These are phyloP conservation scores for Luzula sylvatica DNA, from an alignment of 176 grass and related monocot genomes.

Conservation along the genomic window DNA sequence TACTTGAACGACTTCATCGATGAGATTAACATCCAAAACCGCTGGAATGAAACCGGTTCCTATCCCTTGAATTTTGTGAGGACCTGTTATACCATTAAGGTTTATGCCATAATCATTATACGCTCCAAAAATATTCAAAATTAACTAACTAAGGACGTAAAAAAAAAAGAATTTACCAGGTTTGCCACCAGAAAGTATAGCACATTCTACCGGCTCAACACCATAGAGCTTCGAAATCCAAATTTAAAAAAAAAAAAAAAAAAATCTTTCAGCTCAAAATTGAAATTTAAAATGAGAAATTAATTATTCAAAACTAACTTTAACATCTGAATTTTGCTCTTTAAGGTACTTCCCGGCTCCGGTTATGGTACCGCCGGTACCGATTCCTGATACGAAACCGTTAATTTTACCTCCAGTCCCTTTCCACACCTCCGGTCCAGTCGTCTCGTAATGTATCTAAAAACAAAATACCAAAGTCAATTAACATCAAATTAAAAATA, in stretches of 20 bases:
- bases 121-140: not conserved
- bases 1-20: slow-evolving; percentile 69
- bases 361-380: slow-evolving; percentile 82
- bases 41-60: slow-evolving; percentile 87
- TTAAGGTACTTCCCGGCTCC: slow-evolving; percentile 50
- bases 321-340: slow-evolving; percentile 58
- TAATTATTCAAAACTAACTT: slow-evolving; percentile 31
- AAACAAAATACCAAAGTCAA: slow-evolving; percentile 12
- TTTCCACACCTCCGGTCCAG: slow-evolving; percentile 91
- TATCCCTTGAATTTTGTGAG: too few relatives aligned
- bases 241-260: too few relatives aligned
- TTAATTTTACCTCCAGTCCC: slow-evolving; percentile 60
- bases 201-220: slow-evolving; percentile 77
- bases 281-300: slow-evolving; percentile 20
- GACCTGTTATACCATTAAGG: slow-evolving; percentile 32
- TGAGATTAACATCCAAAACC: slow-evolving; percentile 53
- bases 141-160: not conserved
- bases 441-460: slow-evolving; percentile 93
- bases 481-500: too few relatives aligned
- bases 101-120: not conserved
- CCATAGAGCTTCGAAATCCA: slow-evolving; percentile 50
- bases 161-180: slow-evolving; percentile 43
- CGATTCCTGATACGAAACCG: slow-evolving; percentile 73
- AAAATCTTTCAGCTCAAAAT: too few relatives aligned
- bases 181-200: slow-evolving; percentile 70